phyloP scores from a whole-genome alignment of 192 early-diverging fungal species.

The Mortierella claussenii region DNA sequence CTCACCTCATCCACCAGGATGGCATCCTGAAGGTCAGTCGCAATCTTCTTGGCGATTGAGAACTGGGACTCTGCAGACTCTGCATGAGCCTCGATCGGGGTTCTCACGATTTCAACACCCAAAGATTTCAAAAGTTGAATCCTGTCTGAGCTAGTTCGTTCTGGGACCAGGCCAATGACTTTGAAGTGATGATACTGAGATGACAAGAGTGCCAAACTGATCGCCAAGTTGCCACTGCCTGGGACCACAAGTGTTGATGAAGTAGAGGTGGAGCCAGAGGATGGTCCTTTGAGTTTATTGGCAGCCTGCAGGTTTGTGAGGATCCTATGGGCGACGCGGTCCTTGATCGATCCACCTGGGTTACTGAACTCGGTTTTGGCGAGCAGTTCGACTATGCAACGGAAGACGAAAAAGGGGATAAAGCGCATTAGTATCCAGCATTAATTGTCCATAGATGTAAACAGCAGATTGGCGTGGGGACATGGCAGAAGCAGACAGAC shows the following conservation, averaged over 20 bases:
- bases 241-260: conserved; percentile 68
- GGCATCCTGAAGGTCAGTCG: conserved; percentile 57
- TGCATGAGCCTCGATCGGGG: conserved; percentile 72
- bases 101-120: conserved; percentile 76
- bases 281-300: conserved; percentile 31
- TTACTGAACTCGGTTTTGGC: conserved; percentile 84
- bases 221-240: conserved; percentile 75
- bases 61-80: conserved; percentile 73
- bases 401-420: not conserved
- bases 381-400: conserved; percentile 61
- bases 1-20: conserved; percentile 74
- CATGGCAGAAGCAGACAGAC: too few species aligned
- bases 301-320: conserved; percentile 49
- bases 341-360: conserved; percentile 76
- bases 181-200: conserved; percentile 55
- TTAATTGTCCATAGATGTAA: too few species aligned
- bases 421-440: too few species aligned
- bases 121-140: conserved; percentile 72
- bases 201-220: conserved; percentile 71
- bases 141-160: conserved; percentile 77
- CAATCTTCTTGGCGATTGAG: conserved; percentile 68
- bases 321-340: conserved; percentile 72
- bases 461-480: too few species aligned
- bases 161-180: conserved; percentile 71
- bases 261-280: not conserved